These are phyloP conservation scores for Luffa acutangula DNA, from an alignment of 306 rosid species.

Conservation along the genomic window DNA sequence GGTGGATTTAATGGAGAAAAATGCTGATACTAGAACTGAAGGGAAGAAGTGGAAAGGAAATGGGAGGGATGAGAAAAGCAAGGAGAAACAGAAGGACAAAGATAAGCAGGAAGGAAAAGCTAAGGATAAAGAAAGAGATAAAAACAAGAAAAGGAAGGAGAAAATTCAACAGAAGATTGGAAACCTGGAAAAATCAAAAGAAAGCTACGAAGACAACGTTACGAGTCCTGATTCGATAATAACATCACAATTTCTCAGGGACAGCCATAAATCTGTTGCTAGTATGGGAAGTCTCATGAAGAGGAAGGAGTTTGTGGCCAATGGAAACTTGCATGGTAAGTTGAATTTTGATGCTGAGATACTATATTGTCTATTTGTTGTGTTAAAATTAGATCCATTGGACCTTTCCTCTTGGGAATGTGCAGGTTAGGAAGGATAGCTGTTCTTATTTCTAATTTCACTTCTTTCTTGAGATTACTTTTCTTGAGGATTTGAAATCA, in stretches of 20 bases:
- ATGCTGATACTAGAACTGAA: conserved; percentile 22
- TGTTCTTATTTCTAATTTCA: not conserved
- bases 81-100: conserved; percentile 47
- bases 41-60: conserved; percentile 54
- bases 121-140: conserved; percentile 24
- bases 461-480: not conserved
- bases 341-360: conserved; percentile 18
- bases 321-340: conserved; percentile 80
- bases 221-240: conserved; percentile 21
- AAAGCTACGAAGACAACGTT: conserved; percentile 24
- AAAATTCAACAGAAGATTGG: conserved; percentile 33
- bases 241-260: conserved; percentile 29
- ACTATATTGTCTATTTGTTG: not conserved
- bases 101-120: conserved; percentile 56
- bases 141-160: conserved; percentile 49
- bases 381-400: not conserved
- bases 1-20: conserved; percentile 21
- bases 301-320: conserved; percentile 56
- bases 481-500: not conserved
- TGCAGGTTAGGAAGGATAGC: not conserved
- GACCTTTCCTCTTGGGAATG: conserved; percentile 21
- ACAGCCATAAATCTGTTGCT: conserved; percentile 26
- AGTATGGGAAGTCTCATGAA: conserved; percentile 42
- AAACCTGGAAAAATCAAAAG: conserved; percentile 13
- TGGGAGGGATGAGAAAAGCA: conserved; percentile 46